These are phyloP conservation scores for Cercospora beticola DNA, from an alignment of 2,329 filamentous ascomycete genomes.

Conservation along the genomic window DNA sequence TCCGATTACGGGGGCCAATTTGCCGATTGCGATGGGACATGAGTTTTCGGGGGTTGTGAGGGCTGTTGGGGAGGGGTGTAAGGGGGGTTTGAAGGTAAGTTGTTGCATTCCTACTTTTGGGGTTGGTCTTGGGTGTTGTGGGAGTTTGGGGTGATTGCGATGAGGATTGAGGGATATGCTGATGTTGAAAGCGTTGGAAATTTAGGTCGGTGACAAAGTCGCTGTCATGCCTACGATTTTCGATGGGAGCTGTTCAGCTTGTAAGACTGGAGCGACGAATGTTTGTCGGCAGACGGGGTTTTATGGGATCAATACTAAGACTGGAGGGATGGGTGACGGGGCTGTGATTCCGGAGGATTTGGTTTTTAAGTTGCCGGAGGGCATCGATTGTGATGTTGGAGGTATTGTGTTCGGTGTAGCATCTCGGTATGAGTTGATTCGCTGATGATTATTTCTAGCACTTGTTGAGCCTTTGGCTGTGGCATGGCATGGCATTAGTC, in stretches of 20 bases:
- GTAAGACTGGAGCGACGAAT: conserved; percentile 9
- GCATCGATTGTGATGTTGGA: conserved; percentile 16
- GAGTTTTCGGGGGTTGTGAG: conserved; percentile 14
- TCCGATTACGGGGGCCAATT: conserved; percentile 10
- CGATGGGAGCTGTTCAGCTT: conserved; percentile 14
- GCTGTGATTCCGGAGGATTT: conserved; percentile 10
- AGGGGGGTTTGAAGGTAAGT: conserved; percentile 5
- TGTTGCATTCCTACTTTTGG: not conserved
- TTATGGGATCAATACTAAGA: conserved; percentile 14
- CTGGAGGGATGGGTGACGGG: conserved; percentile 15
- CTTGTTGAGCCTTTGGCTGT: conserved; percentile 15
- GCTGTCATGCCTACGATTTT: conserved; percentile 14
- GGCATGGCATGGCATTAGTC: conserved; percentile 14
- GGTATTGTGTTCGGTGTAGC: not conserved
- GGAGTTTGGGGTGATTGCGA: too few species aligned
- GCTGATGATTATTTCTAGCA: not conserved
- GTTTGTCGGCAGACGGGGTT: conserved; percentile 9
- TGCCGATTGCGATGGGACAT: conserved; percentile 11
- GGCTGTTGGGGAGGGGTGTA: conserved; percentile 12
- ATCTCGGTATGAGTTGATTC: not conserved
- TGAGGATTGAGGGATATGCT: not conserved
- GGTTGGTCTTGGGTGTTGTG: not conserved
- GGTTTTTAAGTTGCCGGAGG: conserved; percentile 12
- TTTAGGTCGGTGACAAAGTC: conserved; percentile 18
- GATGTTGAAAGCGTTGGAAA: not conserved